These are phyloP conservation scores for Mycena galopus DNA, from an alignment of 768 basidiomycete genomes.

Conservation along the genomic window DNA sequence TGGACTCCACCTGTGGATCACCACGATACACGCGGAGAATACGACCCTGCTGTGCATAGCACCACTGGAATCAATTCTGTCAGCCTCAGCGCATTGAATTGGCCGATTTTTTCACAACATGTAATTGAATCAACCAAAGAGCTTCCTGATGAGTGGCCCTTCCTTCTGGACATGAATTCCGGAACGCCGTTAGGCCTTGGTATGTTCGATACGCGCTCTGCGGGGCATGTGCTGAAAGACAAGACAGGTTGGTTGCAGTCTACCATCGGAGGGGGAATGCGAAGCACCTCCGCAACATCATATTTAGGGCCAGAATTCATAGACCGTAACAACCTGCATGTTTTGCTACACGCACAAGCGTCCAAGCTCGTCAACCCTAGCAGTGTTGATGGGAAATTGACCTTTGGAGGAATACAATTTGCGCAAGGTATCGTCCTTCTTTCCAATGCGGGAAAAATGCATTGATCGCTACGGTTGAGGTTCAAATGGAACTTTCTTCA, in stretches of 20 bases:
- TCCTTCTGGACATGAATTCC: slow-evolving; percentile 50
- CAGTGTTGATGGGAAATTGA: slow-evolving; percentile 18
- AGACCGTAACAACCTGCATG: slow-evolving; percentile 50
- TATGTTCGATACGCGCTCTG: background rate
- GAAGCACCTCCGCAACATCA: slow-evolving; percentile 54
- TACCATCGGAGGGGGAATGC: slow-evolving; percentile 46
- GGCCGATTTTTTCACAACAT: slow-evolving; percentile 41
- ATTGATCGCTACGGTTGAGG: background rate
- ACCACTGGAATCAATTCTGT: slow-evolving; percentile 47
- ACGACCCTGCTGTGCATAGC: slow-evolving; percentile 53
- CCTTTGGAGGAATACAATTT: slow-evolving; percentile 41
- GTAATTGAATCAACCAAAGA: slow-evolving; percentile 54
- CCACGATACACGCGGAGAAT: slow-evolving; percentile 48
- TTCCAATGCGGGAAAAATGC: background rate
- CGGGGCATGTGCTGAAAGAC: background rate
- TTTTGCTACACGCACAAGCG: slow-evolving; percentile 51
- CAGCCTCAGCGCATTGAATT: slow-evolving; percentile 48
- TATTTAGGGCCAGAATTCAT: slow-evolving; percentile 47
- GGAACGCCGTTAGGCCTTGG: slow-evolving; percentile 51
- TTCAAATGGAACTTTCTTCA: background rate
- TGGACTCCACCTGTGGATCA: slow-evolving; percentile 55
- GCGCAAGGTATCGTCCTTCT: background rate
- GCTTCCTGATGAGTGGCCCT: slow-evolving; percentile 49
- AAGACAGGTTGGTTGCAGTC: slow-evolving; percentile 48
- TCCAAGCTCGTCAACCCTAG: slow-evolving; percentile 43